Evolutionary conservation across 495 filamentous ascomycete species (phyloP).

Genomic region (Physcia stellaris): DNA sequence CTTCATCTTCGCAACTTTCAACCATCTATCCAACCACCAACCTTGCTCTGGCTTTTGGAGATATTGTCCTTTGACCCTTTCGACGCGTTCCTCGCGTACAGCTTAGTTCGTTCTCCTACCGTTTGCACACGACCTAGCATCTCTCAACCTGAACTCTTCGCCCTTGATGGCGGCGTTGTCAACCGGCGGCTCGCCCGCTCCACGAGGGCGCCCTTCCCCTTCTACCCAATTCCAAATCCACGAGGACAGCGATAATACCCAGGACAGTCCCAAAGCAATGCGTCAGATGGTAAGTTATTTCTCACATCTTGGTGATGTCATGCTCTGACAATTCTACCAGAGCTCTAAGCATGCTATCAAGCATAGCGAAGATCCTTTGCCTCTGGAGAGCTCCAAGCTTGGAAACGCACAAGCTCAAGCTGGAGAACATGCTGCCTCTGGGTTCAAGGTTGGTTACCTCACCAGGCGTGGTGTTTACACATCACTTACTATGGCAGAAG

Average conservation of each 20-base stretch:
- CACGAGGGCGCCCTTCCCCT: conserved; percentile 23
- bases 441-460: conserved; percentile 17
- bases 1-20: too few relatives aligned
- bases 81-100: neutral
- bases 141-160: neutral
- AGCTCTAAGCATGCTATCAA: conserved; percentile 18
- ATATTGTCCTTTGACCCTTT: neutral
- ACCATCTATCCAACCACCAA: conserved; percentile 15
- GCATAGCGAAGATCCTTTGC: conserved; percentile 21
- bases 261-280: conserved; percentile 4
- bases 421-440: conserved; percentile 2
- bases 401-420: conserved; percentile 21
- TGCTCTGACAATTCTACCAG: conserved; percentile 9
- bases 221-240: conserved; percentile 18
- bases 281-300: conserved; percentile 1
- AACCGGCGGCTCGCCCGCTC: conserved; percentile 34
- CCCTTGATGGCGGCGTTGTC: conserved; percentile 29
- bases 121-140: conserved; percentile 1
- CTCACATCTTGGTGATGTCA: neutral
- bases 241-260: conserved; percentile 14
- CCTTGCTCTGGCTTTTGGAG: conserved; percentile 17
- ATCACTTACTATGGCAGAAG: conserved; percentile 37
- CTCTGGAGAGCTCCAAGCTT: conserved; percentile 27
- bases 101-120: conserved; percentile 5
- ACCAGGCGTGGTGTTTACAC: neutral